A percentile compares a stretch with the other conserved stretches of the same genome.
Evolutionary conservation across 2,329 filamentous ascomycete species (phyloP).

Genomic region (Ophiostoma montium): DNA sequence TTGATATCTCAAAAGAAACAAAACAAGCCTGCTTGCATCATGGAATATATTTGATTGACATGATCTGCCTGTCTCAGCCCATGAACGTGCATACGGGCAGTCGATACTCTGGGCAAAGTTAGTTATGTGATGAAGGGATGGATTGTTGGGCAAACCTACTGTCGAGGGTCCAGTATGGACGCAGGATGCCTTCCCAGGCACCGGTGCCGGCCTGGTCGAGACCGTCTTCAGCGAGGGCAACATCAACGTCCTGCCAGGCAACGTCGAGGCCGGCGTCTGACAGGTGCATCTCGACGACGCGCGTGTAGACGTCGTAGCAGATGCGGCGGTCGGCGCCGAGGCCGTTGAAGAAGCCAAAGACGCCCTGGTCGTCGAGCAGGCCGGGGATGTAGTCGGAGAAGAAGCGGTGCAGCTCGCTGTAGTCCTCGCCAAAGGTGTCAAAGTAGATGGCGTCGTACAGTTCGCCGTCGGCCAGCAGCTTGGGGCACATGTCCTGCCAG

Average conservation of each 20-base stretch:
- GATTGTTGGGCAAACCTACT: slow-evolving; percentile 42
- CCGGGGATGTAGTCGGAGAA: slow-evolving; percentile 78
- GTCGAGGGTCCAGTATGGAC: slow-evolving; percentile 80
- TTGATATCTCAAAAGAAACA: background rate
- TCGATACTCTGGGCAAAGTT: slow-evolving; percentile 42
- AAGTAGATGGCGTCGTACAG: slow-evolving; percentile 87
- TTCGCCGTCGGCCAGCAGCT: slow-evolving; percentile 51
- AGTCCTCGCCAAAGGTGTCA: slow-evolving; percentile 94
- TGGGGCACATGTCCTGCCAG: slow-evolving; percentile 70
- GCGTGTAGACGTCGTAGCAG: slow-evolving; percentile 92
- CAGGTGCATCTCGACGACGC: slow-evolving; percentile 81
- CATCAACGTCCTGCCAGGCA: slow-evolving; percentile 66
- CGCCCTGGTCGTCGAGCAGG: slow-evolving; percentile 55
- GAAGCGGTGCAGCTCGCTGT: slow-evolving; percentile 69
- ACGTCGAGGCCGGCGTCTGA: slow-evolving; percentile 81
- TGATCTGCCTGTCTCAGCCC: slow-evolving; percentile 29
- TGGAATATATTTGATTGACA: background rate
- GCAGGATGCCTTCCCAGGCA: slow-evolving; percentile 78
- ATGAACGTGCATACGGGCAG: slow-evolving; percentile 64
- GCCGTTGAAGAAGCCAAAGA: slow-evolving; percentile 82
- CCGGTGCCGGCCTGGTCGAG: slow-evolving; percentile 53
- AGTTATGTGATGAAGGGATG: background rate
- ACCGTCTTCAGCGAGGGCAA: slow-evolving; percentile 53
- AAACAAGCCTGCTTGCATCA: background rate
- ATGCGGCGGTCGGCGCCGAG: slow-evolving; percentile 84